Conservation (phyloP, 345 rosid species). For the Eucalyptus melliodora region DNA sequence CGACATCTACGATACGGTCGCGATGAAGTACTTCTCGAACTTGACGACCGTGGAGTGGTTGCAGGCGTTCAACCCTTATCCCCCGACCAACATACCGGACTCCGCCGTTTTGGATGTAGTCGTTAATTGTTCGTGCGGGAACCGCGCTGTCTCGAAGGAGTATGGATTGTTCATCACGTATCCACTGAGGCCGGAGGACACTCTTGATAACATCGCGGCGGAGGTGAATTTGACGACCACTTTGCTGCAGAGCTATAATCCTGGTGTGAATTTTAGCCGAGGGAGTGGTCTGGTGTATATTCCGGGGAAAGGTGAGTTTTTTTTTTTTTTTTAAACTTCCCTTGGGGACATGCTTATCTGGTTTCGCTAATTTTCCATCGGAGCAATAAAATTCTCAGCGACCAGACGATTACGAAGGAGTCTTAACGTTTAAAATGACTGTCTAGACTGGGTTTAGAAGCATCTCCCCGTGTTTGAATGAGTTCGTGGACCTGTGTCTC, state of each 20-base stretch:
- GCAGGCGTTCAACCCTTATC: constrained; percentile 12
- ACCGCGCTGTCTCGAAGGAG: constrained; percentile 21
- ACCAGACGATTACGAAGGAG: neutral
- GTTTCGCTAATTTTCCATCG: neutral
- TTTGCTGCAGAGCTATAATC: constrained; percentile 54
- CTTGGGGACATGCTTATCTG: neutral
- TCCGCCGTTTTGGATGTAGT: constrained; percentile 26
- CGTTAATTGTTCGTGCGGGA: constrained; percentile 74
- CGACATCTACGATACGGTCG: constrained; percentile 21
- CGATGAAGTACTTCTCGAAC: constrained; percentile 13
- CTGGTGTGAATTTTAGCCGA: constrained; percentile 31
- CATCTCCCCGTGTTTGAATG: neutral
- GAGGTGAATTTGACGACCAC: constrained; percentile 12
- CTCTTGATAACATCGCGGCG: constrained; percentile 34
- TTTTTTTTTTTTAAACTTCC: neutral
- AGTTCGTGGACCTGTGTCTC: neutral
- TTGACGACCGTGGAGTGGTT: constrained; percentile 29
- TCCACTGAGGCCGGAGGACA: constrained; percentile 53
- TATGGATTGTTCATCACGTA: constrained; percentile 61
- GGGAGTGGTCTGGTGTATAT: constrained; percentile 65
- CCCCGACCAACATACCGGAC: constrained; percentile 17
- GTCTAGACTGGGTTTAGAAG: neutral
- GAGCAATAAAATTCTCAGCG: neutral
- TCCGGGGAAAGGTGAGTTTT: constrained; percentile 50
- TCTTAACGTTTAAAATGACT: neutral